Conservation (phyloP, 1,284 basidiomycete genomes). For the Irpex sp. region DNA sequence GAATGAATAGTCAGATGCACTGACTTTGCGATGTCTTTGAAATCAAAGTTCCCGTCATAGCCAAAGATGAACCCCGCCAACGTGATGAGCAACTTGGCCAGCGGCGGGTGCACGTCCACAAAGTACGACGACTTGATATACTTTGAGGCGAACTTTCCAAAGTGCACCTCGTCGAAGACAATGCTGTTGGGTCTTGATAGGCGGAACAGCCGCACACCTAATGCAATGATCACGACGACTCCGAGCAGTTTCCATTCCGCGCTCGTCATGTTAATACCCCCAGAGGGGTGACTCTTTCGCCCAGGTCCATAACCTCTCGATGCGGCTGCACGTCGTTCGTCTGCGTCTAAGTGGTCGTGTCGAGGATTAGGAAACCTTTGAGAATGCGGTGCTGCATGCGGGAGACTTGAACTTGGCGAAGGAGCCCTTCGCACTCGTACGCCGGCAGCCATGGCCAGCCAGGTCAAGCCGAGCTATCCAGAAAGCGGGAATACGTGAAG, state of each 20-base stretch:
- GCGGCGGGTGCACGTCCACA: constrained; percentile 96
- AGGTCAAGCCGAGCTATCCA: neutral
- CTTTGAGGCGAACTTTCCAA: constrained; percentile 90
- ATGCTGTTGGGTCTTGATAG: constrained; percentile 81
- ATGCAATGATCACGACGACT: constrained; percentile 60
- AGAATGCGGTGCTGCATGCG: constrained; percentile 28
- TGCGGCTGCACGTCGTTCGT: constrained; percentile 63
- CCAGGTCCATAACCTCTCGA: constrained; percentile 58
- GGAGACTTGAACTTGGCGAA: constrained; percentile 51
- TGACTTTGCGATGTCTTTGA: constrained; percentile 94
- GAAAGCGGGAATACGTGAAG: neutral
- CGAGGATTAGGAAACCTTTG: constrained; percentile 57
- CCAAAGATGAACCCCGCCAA: constrained; percentile 84
- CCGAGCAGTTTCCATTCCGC: constrained; percentile 73
- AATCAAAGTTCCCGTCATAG: constrained; percentile 94
- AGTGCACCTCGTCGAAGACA: constrained; percentile 98
- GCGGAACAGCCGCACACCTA: constrained; percentile 71
- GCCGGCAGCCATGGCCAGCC: constrained; percentile 25
- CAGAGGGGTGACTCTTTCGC: constrained; percentile 45
- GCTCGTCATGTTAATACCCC: constrained; percentile 59
- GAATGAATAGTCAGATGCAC: constrained; percentile 24
- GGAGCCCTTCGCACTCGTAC: constrained; percentile 56
- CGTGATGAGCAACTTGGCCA: constrained; percentile 94
- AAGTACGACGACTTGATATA: constrained; percentile 90
- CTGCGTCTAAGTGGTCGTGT: constrained; percentile 64